Evolutionary conservation across 352 stramenopile species (phyloP), one percentile per base, ranked within the genome.

Genomic region (Thalassiosira delicatula): DNA sequence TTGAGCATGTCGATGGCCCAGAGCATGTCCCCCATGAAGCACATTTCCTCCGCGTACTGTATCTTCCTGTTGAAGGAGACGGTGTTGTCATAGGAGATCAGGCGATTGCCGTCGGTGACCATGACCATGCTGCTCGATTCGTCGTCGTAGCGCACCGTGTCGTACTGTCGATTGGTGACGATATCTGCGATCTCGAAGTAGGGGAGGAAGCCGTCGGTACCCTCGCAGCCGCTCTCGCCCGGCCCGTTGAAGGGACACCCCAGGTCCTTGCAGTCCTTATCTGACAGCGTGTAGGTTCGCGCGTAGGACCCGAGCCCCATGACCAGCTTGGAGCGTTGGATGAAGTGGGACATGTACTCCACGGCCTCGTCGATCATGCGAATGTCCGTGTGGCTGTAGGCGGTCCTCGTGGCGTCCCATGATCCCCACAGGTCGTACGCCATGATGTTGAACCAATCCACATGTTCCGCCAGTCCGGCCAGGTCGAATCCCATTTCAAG

Each of bases 401-500:
- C 75, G 46, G 67, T 85, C 49, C 85, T 57, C 33, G 77, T 63
- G 2, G 79, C 70, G 57, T 87, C 83, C 83, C 83, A 89, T 11
- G 44, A 73, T 29, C 83, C 83, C 79, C 80, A 85, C 25, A 88
- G 62, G 79, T 90, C 81, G 49, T 90, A 90, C 4, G 81, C 73
- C 85, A 90, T 90, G 19, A 90, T 40, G 63, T 83, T 80, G 37
- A 90, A 88, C 42, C 53, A 90, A 78, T 90, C 85, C 35, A 90
- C 61, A 59, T 88, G 5, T 37, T 88, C 46, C 33, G 70, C 32
- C 14, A 90, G 59, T 29, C 70, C 81, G n/a, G 21, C 72, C 23
- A 88, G 61, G 76, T 90, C 81, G 33, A 85, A 90, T 27, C 81
- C 81, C 67, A 82, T 81, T 70, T 82, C 76, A 19, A 87, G 76